phyloP scores from a whole-genome alignment of 805 yeast species.

The Wickerhamiella lipophila region DNA sequence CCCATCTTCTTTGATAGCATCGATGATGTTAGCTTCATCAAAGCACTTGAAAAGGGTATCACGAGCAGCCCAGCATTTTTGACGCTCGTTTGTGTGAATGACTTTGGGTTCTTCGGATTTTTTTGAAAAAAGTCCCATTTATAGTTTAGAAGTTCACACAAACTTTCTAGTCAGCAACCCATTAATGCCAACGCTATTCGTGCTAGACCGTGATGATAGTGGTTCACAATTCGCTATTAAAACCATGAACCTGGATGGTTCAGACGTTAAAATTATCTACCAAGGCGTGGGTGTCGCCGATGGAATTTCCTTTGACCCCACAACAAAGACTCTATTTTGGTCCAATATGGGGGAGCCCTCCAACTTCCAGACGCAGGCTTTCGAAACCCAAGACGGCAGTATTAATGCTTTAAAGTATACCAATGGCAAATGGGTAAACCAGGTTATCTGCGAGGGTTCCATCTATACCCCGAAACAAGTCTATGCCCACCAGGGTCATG shows the following conservation, averaged over 20 bases:
- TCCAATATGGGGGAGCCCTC: slow-evolving; percentile 20
- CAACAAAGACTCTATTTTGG: not conserved
- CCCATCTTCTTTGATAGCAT: slow-evolving; percentile 39
- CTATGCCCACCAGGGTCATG: not conserved
- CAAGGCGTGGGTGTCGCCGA: not conserved
- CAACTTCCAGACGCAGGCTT: not conserved
- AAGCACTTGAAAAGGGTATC: slow-evolving; percentile 68
- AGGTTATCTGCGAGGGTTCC: not conserved
- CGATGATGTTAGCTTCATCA: slow-evolving; percentile 50
- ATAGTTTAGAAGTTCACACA: not conserved
- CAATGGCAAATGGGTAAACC: not conserved
- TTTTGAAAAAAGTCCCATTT: slow-evolving; percentile 4
- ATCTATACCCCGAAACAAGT: slow-evolving; percentile 10
- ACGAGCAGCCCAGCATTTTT: slow-evolving; percentile 81
- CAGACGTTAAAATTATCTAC: not conserved
- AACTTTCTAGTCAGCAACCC: not conserved
- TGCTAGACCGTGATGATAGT: not conserved
- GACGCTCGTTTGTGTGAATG: slow-evolving; percentile 36
- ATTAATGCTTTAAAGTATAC: not conserved
- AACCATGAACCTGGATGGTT: not conserved
- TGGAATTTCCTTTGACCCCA: slow-evolving; percentile 2
- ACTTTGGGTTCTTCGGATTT: slow-evolving; percentile 30
- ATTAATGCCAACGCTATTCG: not conserved
- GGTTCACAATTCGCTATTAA: not conserved
- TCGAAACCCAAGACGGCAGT: slow-evolving; percentile 4